A percentile compares a stretch with the other conserved stretches of the same genome.
Evolutionary conservation across 768 basidiomycete species (phyloP).

Genomic region (Rubroboletus pulcherrimus): DNA sequence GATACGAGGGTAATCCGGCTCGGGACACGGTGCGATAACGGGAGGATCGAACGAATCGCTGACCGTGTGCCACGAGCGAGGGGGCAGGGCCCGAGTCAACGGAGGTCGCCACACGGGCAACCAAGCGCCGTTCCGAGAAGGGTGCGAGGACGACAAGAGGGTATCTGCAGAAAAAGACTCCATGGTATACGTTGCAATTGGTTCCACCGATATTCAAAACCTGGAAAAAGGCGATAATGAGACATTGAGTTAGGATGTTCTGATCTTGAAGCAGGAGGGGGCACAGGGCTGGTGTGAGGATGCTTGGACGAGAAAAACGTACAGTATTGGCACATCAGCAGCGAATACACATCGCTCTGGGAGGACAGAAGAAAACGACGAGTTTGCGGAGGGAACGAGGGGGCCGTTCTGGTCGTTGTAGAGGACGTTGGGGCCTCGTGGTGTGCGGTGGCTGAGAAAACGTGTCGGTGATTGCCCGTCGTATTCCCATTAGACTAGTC

Average conservation of each 20-base stretch:
- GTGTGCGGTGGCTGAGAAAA: conserved; percentile 34
- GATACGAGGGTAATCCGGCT: conserved; percentile 13
- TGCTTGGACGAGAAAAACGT: neutral
- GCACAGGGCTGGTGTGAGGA: no score
- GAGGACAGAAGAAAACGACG: conserved; percentile 5
- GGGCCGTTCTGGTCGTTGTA: conserved; percentile 11
- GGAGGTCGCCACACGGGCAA: conserved; percentile 11
- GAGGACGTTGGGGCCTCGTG: conserved; percentile 29
- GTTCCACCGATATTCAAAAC: conserved; percentile 33
- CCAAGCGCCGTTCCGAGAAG: conserved; percentile 13
- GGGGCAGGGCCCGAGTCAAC: conserved; percentile 14
- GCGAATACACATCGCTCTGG: conserved; percentile 21
- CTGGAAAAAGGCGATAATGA: conserved; percentile 14
- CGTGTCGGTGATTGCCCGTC: conserved; percentile 31
- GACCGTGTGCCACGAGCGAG: conserved; percentile 16
- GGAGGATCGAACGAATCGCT: conserved; percentile 23
- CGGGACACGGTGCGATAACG: conserved; percentile 19
- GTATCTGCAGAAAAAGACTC: conserved; percentile 29
- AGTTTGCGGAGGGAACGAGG: conserved; percentile 3
- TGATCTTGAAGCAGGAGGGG: neutral
- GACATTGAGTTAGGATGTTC: neutral
- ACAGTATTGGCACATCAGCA: conserved; percentile 27
- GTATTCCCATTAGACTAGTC: conserved; percentile 18
- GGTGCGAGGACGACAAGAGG: conserved; percentile 17
- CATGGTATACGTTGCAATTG: conserved; percentile 29